phyloP scores from a whole-genome alignment of 2,329 filamentous ascomycete species.

The Penicillium fuscoglaucum region DNA sequence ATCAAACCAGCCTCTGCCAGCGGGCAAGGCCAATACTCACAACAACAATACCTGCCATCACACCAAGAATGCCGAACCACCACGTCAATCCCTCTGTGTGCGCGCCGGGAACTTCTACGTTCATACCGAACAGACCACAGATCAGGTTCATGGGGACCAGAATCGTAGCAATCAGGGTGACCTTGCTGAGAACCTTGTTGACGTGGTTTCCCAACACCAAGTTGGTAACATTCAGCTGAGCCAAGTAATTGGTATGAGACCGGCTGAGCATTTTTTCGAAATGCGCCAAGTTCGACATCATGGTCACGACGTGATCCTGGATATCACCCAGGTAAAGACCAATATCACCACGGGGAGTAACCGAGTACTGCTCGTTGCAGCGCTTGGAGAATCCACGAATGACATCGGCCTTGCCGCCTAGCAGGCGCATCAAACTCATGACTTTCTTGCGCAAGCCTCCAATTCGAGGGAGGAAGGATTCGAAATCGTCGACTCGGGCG shows the following conservation, averaged over 20 bases:
- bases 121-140: constrained; percentile 61
- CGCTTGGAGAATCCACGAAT: constrained; percentile 97
- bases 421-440: constrained; percentile 85
- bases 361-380: constrained; percentile 95
- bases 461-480: constrained; percentile 81
- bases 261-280: constrained; percentile 97
- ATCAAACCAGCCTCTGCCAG: constrained; percentile 44
- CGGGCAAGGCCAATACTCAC: constrained; percentile 42
- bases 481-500: constrained; percentile 85
- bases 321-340: constrained; percentile 96
- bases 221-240: constrained; percentile 89
- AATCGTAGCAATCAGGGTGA: constrained; percentile 90
- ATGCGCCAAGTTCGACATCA: constrained; percentile 94
- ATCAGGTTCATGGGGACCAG: constrained; percentile 95
- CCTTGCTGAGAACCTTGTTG: constrained; percentile 89
- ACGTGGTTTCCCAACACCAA: constrained; percentile 84
- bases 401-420: constrained; percentile 97
- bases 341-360: constrained; percentile 94
- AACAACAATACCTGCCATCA: constrained; percentile 46
- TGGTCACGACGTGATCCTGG: constrained; percentile 98
- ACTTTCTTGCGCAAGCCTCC: constrained; percentile 91
- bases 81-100: constrained; percentile 39
- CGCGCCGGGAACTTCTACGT: constrained; percentile 49
- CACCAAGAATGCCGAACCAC: constrained; percentile 53
- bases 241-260: constrained; percentile 92